These are phyloP conservation scores for Tephrocybe sp. DNA, from an alignment of 768 basidiomycete species.

Conservation along the genomic window DNA sequence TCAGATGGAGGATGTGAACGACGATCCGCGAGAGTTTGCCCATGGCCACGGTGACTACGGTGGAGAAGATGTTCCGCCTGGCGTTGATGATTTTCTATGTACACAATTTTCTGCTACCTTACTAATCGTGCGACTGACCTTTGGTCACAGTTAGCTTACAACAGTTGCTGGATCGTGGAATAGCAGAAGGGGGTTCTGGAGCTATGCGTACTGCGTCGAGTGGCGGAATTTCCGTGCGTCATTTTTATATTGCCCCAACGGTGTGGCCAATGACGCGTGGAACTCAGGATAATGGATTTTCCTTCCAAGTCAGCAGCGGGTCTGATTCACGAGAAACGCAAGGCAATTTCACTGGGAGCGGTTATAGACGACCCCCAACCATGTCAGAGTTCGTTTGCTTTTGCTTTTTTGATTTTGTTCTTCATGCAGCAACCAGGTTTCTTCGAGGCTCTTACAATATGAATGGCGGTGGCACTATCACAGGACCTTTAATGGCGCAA, in stretches of 20 bases:
- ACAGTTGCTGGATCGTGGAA: slow-evolving; percentile 32
- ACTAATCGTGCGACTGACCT: not conserved
- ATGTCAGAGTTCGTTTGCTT: slow-evolving; percentile 51
- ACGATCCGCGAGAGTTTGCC: slow-evolving; percentile 74
- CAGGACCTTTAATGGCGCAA: slow-evolving; percentile 66
- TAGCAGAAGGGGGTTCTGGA: slow-evolving; percentile 14
- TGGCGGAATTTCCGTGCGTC: slow-evolving; percentile 5
- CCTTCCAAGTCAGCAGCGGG: slow-evolving; percentile 14
- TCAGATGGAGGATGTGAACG: slow-evolving; percentile 71
- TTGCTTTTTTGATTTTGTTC: not conserved
- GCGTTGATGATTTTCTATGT: slow-evolving; percentile 51
- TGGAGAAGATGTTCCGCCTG: slow-evolving; percentile 30
- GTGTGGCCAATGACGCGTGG: not conserved
- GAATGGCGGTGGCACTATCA: slow-evolving; percentile 37
- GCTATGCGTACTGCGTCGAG: slow-evolving; percentile 8
- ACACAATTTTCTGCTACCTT: slow-evolving; percentile 11
- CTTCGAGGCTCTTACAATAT: slow-evolving; percentile 26
- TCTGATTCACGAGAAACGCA: slow-evolving; percentile 8
- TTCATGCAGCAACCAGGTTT: slow-evolving; percentile 23
- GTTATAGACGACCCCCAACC: slow-evolving; percentile 32
- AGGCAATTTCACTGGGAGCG: slow-evolving; percentile 1
- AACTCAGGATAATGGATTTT: slow-evolving; percentile 13
- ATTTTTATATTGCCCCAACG: not conserved
- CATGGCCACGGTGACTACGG: slow-evolving; percentile 28
- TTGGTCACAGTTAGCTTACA: slow-evolving; percentile 31